Percentiles rank a stretch among this genome's conserved stretches.
These are phyloP conservation scores for Myriosclerotinia duriaeana DNA, from an alignment of 2,329 filamentous ascomycete genomes.

Conservation along the genomic window DNA sequence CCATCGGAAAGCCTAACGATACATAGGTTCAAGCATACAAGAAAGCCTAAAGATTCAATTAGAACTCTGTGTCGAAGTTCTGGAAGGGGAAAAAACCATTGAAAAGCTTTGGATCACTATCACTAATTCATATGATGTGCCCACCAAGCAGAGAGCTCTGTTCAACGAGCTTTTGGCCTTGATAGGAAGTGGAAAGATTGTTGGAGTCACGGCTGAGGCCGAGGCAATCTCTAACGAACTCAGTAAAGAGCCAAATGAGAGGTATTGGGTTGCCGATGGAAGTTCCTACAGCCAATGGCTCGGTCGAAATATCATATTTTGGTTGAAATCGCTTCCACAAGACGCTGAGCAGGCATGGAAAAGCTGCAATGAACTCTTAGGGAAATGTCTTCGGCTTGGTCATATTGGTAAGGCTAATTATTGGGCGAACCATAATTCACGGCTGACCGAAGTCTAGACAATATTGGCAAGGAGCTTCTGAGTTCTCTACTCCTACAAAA, in stretches of 20 bases:
- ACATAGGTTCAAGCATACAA: slow-evolving; percentile 36
- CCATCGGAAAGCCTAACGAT: not conserved
- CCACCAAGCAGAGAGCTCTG: slow-evolving; percentile 49
- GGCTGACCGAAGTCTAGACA: slow-evolving; percentile 33
- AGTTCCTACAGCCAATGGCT: slow-evolving; percentile 38
- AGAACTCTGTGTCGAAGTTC: slow-evolving; percentile 44
- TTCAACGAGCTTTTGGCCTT: slow-evolving; percentile 65
- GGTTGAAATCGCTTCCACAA: slow-evolving; percentile 29
- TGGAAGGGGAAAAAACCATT: slow-evolving; percentile 48
- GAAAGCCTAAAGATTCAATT: slow-evolving; percentile 45
- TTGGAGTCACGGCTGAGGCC: slow-evolving; percentile 58
- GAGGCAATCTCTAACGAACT: slow-evolving; percentile 43
- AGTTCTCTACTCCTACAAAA: slow-evolving; percentile 30
- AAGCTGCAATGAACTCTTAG: slow-evolving; percentile 36
- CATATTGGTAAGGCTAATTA: slow-evolving; percentile 34
- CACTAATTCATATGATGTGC: slow-evolving; percentile 39
- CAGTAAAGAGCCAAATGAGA: slow-evolving; percentile 32
- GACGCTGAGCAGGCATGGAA: slow-evolving; percentile 34
- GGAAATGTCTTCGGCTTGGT: slow-evolving; percentile 39
- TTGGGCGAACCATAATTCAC: not conserved
- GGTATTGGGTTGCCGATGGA: slow-evolving; percentile 39
- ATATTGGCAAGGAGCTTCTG: slow-evolving; percentile 35
- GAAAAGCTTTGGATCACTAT: slow-evolving; percentile 49
- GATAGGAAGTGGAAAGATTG: slow-evolving; percentile 58
- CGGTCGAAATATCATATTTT: slow-evolving; percentile 37